phyloP scores from a whole-genome alignment of 257 asterid genomes.

The Ballota nigra region DNA sequence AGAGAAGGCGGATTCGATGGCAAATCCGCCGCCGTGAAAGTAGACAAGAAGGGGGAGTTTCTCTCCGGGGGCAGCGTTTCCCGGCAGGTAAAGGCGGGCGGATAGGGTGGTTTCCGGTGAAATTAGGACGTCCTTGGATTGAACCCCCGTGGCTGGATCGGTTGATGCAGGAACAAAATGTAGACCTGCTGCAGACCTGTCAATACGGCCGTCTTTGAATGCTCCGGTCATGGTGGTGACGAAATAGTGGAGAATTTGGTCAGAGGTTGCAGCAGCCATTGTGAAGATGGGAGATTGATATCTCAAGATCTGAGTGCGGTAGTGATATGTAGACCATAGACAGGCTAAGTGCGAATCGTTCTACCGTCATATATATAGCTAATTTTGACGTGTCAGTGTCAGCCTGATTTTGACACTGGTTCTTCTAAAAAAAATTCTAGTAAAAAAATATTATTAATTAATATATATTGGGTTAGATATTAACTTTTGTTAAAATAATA shows the following conservation, averaged over 20 bases:
- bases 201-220: conserved; percentile 39
- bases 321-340: too few species aligned
- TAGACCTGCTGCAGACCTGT: conserved; percentile 22
- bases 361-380: too few species aligned
- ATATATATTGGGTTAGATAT: too few species aligned
- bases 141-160: conserved; percentile 27
- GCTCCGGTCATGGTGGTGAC: conserved; percentile 19
- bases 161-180: conserved; percentile 33
- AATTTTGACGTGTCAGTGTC: too few species aligned
- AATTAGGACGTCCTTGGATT: conserved; percentile 39
- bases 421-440: too few species aligned
- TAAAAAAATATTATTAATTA: too few species aligned
- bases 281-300: too few species aligned
- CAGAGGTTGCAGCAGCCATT: neutral
- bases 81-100: conserved; percentile 36
- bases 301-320: too few species aligned
- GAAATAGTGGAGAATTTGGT: conserved; percentile 24
- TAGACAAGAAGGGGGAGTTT: conserved; percentile 43
- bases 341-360: too few species aligned
- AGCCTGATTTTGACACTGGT: too few species aligned
- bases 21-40: conserved; percentile 44
- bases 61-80: neutral
- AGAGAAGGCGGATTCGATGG: conserved; percentile 31
- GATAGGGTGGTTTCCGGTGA: conserved; percentile 26
- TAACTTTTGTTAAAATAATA: too few species aligned